phyloP scores from a whole-genome alignment of 2,329 filamentous ascomycete genomes.

The Fusarium dlaminii region DNA sequence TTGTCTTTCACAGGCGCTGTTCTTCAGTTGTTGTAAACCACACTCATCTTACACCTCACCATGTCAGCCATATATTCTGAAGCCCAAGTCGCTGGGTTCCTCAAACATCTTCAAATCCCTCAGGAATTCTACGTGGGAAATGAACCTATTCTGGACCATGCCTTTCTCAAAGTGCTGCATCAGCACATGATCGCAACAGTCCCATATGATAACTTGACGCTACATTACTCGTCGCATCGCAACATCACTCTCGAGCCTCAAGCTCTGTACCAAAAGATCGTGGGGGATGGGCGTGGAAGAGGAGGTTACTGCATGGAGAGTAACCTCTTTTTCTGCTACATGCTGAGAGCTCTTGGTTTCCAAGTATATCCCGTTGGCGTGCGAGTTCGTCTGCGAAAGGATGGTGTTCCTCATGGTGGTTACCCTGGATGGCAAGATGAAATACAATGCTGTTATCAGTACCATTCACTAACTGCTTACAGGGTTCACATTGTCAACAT shows the following conservation, averaged over 20 bases:
- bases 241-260: slow-evolving; percentile 56
- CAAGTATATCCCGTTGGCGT: slow-evolving; percentile 65
- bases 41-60: slow-evolving; percentile 3
- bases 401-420: slow-evolving; percentile 52
- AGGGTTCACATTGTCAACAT: slow-evolving; percentile 69
- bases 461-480: not conserved
- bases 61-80: slow-evolving; percentile 44
- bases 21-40: not conserved
- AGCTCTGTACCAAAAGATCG: slow-evolving; percentile 60
- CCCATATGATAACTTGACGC: slow-evolving; percentile 65
- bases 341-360: slow-evolving; percentile 63
- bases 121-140: slow-evolving; percentile 41
- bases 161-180: slow-evolving; percentile 53
- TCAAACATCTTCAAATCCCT: slow-evolving; percentile 41
- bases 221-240: slow-evolving; percentile 60
- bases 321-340: slow-evolving; percentile 63
- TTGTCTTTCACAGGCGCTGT: not conserved
- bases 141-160: slow-evolving; percentile 41
- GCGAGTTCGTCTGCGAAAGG: slow-evolving; percentile 53
- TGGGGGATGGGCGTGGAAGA: slow-evolving; percentile 52
- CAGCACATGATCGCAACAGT: slow-evolving; percentile 59
- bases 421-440: slow-evolving; percentile 58
- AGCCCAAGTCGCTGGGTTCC: slow-evolving; percentile 44
- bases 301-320: slow-evolving; percentile 72
- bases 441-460: slow-evolving; percentile 15